Percentiles rank a stretch among this genome's conserved stretches.
phyloP scores from a whole-genome alignment of 2,329 filamentous ascomycete species.

The Talaromyces sp. region DNA sequence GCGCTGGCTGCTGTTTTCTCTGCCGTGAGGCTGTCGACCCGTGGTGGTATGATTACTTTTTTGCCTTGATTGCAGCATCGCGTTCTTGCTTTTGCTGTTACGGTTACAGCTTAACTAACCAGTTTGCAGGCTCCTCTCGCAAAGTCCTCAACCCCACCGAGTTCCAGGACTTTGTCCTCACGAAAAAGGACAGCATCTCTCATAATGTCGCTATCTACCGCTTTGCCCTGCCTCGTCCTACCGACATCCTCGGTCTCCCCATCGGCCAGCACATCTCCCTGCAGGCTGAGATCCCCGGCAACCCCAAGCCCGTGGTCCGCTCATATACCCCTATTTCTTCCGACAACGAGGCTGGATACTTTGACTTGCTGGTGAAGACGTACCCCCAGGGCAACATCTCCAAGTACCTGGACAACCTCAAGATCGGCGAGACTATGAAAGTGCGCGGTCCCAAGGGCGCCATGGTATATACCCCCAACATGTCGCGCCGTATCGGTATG shows the following conservation, averaged over 20 bases:
- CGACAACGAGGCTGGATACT: conserved; percentile 82
- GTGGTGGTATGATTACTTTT: conserved; percentile 58
- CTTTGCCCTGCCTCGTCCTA: conserved; percentile 73
- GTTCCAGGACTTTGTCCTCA: conserved; percentile 89
- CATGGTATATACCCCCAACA: conserved; percentile 95
- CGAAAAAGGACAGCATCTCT: conserved; percentile 90
- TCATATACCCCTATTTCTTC: conserved; percentile 91
- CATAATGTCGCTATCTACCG: conserved; percentile 99
- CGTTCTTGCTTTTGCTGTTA: conserved; percentile 9
- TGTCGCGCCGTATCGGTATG: conserved; percentile 96
- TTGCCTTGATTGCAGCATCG: conserved; percentile 1
- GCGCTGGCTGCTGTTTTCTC: conserved; percentile 61
- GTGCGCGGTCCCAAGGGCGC: conserved; percentile 93
- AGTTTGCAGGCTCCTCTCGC: conserved; percentile 54
- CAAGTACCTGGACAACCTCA: conserved; percentile 78
- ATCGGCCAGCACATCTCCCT: conserved; percentile 99
- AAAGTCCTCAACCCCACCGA: conserved; percentile 79
- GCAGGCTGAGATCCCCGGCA: conserved; percentile 71
- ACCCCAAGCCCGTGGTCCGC: conserved; percentile 76
- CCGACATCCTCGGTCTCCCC: conserved; percentile 83
- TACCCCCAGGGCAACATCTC: conserved; percentile 98
- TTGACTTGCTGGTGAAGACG: conserved; percentile 96
- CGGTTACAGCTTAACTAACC: too few relatives aligned
- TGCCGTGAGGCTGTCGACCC: conserved; percentile 64
- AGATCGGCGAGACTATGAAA: conserved; percentile 80